Evolutionary conservation across 2,329 filamentous ascomycete genomes (phyloP).

Genomic region (Magnaporthales sp.): DNA sequence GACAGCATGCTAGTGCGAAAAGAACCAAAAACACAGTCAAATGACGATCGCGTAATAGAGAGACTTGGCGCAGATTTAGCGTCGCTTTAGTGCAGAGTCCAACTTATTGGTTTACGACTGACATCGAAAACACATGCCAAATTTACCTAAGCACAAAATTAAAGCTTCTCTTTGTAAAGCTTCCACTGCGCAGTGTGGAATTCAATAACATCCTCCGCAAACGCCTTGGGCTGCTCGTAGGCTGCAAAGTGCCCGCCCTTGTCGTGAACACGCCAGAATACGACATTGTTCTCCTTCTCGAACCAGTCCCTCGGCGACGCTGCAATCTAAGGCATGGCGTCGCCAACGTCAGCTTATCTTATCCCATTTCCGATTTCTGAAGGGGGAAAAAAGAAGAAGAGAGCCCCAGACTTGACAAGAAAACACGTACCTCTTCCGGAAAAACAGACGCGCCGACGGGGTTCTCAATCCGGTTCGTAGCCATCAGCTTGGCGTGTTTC

Average conservation of each 20-base stretch:
- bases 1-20: not conserved
- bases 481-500: not conserved
- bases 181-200: not conserved
- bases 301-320: conserved; percentile 26
- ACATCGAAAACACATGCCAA: not conserved
- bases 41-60: not conserved
- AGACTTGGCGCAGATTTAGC: no score
- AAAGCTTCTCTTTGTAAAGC: not conserved
- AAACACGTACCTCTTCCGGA: conserved; percentile 25
- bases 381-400: conserved; percentile 36
- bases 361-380: not conserved
- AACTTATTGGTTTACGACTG: no score
- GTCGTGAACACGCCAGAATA: conserved; percentile 20
- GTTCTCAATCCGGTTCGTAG: not conserved
- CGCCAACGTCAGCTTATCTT: conserved; percentile 9
- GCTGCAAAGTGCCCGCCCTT: conserved; percentile 46
- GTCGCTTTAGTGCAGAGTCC: no score
- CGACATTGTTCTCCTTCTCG: conserved; percentile 24
- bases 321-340: conserved; percentile 21
- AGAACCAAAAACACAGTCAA: not conserved
- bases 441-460: conserved; percentile 12
- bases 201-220: not conserved
- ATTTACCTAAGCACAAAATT: not conserved
- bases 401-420: conserved; percentile 22
- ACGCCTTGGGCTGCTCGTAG: conserved; percentile 27